Evolutionary conservation across 139 green algal genomes (phyloP), one percentile per base, ranked within the genome.

Genomic region (Marvania coccoides): DNA sequence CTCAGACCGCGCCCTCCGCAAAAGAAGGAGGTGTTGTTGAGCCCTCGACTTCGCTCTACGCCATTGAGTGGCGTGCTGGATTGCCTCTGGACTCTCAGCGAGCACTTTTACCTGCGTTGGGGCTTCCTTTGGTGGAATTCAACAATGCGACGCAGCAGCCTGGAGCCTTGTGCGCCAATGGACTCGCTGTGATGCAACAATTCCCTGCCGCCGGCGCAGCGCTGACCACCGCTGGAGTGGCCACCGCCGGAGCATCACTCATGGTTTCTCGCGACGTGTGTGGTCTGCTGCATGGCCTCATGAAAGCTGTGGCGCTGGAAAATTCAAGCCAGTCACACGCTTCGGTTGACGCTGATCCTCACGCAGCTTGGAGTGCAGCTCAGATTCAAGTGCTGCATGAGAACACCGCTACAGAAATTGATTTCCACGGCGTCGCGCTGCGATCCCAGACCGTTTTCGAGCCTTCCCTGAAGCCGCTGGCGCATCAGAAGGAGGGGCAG

Each of bases 271-370:
- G n/a, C n/a, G n/a, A n/a, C n/a, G n/a, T n/a, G 26, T 28, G 35
- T 6, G 68, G 68, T 15, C 29, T 76, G 28, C 53, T 76, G 39
- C 53, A 72, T 12, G 70, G 70, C 33, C 39, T 76, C 15, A 35
- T 72, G 2, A 76, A 76, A 47, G 62, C 70, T 46, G 63, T 39
- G 19, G 63, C 61, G 10, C 47, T 56, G 28, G 70, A 76, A 46
- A 55, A 72, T 26, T 38, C 39, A 10, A 47, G 56, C 40, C 34
- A 29, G 19, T 23, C n/a, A 7, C 55, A 56, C 10, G 23, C 28
- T 12, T 51, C 8, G 3, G 10, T 28, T 8, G 19, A 47, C n/a
- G 19, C 15, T 4, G 63, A 70, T 38, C 35, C 29, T 12, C 46
- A 55, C 19, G 19, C 24, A 12, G 62, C 26, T 0, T 31, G 14